Evolutionary conservation across 306 rosid genomes (phyloP).

Genomic region (Luffa acutangula): DNA sequence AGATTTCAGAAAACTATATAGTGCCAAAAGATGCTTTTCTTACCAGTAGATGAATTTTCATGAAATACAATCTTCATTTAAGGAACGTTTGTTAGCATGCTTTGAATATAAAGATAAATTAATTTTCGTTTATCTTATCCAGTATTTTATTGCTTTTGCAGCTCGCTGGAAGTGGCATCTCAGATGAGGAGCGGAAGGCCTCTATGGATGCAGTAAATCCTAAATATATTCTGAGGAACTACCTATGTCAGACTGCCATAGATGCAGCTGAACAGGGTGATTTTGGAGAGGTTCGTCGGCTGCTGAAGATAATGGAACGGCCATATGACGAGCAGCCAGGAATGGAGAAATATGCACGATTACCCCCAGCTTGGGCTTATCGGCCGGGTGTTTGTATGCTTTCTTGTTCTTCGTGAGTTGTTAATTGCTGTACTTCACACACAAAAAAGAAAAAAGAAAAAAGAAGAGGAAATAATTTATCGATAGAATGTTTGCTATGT

Average conservation of each 20-base stretch:
- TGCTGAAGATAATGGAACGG: constrained; percentile 75
- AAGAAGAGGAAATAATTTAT: background rate
- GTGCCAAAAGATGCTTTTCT: background rate
- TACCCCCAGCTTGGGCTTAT: constrained; percentile 99
- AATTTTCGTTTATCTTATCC: background rate
- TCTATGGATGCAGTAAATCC: constrained; percentile 83
- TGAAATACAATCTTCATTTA: background rate
- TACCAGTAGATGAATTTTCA: background rate
- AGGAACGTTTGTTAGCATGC: background rate
- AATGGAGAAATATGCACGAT: constrained; percentile 96
- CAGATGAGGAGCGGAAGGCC: constrained; percentile 75
- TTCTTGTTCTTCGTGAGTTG: constrained; percentile 83
- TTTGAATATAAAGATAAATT: background rate
- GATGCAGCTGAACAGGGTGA: constrained; percentile 96
- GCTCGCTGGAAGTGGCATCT: constrained; percentile 61
- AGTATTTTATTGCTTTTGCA: constrained; percentile 25
- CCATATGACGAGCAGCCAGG: constrained; percentile 96
- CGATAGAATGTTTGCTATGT: background rate
- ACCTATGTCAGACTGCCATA: constrained; percentile 91
- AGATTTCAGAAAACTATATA: background rate
- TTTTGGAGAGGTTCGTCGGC: constrained; percentile 60
- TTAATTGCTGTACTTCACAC: constrained; percentile 3
- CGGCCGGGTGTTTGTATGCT: constrained; percentile 98
- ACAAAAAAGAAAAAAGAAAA: no score
- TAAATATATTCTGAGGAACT: constrained; percentile 78